Conservation (phyloP, 2,329 filamentous ascomycete genomes). For the Thielaviopsis musarum region DNA sequence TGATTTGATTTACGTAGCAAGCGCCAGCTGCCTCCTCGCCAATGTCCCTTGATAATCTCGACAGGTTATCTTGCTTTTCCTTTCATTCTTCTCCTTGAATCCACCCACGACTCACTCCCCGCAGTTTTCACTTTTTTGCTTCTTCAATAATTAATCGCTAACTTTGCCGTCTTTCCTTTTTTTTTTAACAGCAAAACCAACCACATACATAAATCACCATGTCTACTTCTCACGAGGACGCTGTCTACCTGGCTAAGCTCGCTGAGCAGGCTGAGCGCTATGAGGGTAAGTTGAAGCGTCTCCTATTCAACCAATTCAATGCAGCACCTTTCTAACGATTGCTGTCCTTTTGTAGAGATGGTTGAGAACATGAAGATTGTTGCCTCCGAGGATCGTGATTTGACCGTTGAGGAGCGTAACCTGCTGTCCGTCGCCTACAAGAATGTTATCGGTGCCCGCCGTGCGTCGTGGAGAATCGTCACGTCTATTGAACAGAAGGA, state of each 20-base stretch:
- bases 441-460: slow-evolving; percentile 93
- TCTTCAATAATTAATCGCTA: background rate
- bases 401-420: slow-evolving; percentile 91
- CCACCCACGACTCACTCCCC: background rate
- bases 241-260: slow-evolving; percentile 98
- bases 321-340: slow-evolving; percentile 12
- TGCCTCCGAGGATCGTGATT: slow-evolving; percentile 68
- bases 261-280: slow-evolving; percentile 99
- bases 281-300: slow-evolving; percentile 50
- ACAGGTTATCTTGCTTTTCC: background rate
- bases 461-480: slow-evolving; percentile 96
- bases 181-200: slow-evolving; percentile 6
- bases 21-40: background rate
- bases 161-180: background rate
- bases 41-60: background rate
- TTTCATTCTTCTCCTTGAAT: background rate
- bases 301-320: slow-evolving; percentile 7
- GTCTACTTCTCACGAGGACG: slow-evolving; percentile 55
- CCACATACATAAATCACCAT: slow-evolving; percentile 52
- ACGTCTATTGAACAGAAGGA: slow-evolving; percentile 99
- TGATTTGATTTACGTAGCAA: background rate
- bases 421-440: slow-evolving; percentile 96
- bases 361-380: slow-evolving; percentile 99
- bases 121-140: background rate
- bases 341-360: slow-evolving; percentile 54